phyloP scores from a whole-genome alignment of 148 eudicot genomes.

The Arbutus unedo region DNA sequence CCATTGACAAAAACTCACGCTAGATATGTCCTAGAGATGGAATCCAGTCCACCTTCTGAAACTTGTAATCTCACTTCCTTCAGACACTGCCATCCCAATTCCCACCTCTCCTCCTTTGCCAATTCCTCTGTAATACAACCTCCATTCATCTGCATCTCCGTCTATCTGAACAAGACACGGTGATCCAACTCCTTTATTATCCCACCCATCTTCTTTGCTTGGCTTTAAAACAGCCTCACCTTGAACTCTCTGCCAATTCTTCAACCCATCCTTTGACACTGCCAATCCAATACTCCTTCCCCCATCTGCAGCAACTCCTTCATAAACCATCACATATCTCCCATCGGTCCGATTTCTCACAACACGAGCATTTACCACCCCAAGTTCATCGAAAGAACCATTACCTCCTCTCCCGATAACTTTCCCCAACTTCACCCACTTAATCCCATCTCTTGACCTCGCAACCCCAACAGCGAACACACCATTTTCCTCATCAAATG shows the following conservation, averaged over 20 bases:
- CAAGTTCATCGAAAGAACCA: conserved; percentile 58
- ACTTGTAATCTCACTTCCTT: conserved; percentile 37
- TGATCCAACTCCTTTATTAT: conserved; percentile 54
- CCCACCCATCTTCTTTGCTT: conserved; percentile 51
- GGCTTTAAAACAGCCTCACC: conserved; percentile 42
- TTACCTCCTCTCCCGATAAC: conserved; percentile 35
- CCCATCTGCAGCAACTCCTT: conserved; percentile 57
- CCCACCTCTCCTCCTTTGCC: conserved; percentile 48
- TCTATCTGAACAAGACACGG: conserved; percentile 81
- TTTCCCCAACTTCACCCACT: conserved; percentile 73
- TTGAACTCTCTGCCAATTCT: conserved; percentile 49
- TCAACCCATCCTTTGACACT: conserved; percentile 57
- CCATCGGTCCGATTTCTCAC: conserved; percentile 48
- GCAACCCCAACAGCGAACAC: conserved; percentile 59
- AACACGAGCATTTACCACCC: conserved; percentile 51
- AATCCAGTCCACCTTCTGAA: conserved; percentile 59
- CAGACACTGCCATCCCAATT: conserved; percentile 68
- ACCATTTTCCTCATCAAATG: conserved; percentile 46
- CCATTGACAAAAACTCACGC: neutral
- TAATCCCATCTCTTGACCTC: conserved; percentile 76
- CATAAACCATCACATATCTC: conserved; percentile 73
- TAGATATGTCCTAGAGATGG: conserved; percentile 28
- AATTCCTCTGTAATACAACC: conserved; percentile 66
- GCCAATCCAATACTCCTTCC: conserved; percentile 65
- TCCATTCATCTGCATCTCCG: conserved; percentile 61